Conservation (phyloP, 225 moss, liverwort and hornwort species). For the Physcomitrellopsis africana region DNA sequence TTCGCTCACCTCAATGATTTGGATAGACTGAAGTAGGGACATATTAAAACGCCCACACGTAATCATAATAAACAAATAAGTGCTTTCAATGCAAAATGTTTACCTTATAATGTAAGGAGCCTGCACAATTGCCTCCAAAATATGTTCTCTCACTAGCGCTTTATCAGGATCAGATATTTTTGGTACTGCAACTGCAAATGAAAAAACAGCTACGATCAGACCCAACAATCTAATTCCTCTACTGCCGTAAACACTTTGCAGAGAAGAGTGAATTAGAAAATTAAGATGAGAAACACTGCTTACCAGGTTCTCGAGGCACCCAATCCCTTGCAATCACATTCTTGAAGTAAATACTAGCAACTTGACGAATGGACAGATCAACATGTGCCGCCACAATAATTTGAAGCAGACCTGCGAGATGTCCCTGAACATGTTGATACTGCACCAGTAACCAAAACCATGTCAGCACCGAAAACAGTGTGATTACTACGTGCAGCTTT, state of each 20-base stretch:
- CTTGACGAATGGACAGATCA: constrained; percentile 93
- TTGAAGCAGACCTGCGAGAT: constrained; percentile 94
- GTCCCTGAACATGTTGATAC: constrained; percentile 93
- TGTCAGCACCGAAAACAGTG: not conserved
- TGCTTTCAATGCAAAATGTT: not conserved
- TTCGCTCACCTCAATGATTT: too few species aligned
- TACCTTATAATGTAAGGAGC: constrained; percentile 96
- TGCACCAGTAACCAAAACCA: constrained; percentile 33
- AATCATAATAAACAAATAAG: not conserved
- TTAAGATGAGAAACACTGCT: not conserved
- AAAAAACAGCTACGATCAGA: constrained; percentile 26
- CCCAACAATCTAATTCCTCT: constrained; percentile 1
- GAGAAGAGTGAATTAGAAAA: too few species aligned
- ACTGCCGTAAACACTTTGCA: not conserved
- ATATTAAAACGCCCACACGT: too few species aligned
- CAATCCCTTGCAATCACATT: constrained; percentile 95
- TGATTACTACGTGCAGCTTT: not conserved
- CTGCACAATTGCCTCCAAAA: constrained; percentile 93
- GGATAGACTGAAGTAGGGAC: too few species aligned
- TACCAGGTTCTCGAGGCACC: constrained; percentile 90
- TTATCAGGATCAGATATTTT: constrained; percentile 83
- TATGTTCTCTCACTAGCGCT: constrained; percentile 77
- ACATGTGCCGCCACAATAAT: constrained; percentile 80
- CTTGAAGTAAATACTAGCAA: constrained; percentile 97
- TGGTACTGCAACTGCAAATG: constrained; percentile 59